phyloP scores from a whole-genome alignment of 2,329 filamentous ascomycete species.

The Diaporthe citri region DNA sequence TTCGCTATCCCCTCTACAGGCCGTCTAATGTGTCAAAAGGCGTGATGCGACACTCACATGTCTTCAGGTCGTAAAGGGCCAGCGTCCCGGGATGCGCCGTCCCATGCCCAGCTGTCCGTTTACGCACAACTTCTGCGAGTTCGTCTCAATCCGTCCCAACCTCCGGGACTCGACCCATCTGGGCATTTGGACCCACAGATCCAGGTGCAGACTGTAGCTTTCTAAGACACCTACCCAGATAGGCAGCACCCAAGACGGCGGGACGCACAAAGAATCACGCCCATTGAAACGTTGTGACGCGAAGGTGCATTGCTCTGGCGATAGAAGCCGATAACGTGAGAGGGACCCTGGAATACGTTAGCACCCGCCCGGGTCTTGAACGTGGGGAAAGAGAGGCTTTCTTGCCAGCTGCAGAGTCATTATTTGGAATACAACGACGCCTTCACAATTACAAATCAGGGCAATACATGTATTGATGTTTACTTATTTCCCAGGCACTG shows the following conservation, averaged over 20 bases:
- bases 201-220: background rate
- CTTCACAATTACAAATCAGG: conserved; percentile 32
- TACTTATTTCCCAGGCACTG: background rate
- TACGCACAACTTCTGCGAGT: conserved; percentile 23
- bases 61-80: background rate
- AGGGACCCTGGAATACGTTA: conserved; percentile 21
- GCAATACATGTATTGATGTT: conserved; percentile 30
- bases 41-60: background rate
- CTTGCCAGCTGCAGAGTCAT: background rate
- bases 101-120: conserved; percentile 1
- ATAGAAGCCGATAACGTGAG: conserved; percentile 15
- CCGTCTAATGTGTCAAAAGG: background rate
- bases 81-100: background rate
- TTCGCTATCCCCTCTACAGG: background rate
- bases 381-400: conserved; percentile 3
- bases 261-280: background rate
- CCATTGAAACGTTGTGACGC: background rate
- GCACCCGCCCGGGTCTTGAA: background rate
- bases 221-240: conserved; percentile 25
- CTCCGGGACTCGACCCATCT: background rate
- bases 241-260: conserved; percentile 24
- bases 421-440: conserved; percentile 30
- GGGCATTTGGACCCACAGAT: background rate
- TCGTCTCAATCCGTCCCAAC: conserved; percentile 19
- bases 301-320: background rate